Percentiles rank a stretch among this genome's conserved stretches.
These are phyloP conservation scores for Apophysomyces ossiformis DNA, from an alignment of 371 early-diverging fungal species.

Conservation along the genomic window DNA sequence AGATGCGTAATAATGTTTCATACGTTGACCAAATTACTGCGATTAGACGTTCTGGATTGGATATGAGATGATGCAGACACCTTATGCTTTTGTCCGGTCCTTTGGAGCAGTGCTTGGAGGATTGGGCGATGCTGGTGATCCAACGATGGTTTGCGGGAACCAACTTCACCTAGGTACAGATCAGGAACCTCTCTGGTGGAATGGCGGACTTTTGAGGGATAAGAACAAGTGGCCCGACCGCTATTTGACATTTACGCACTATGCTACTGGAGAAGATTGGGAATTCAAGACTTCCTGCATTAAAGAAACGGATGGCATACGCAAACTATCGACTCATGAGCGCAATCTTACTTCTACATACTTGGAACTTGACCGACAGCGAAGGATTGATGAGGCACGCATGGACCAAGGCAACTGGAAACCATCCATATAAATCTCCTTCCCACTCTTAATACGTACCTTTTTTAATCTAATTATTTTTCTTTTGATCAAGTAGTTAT, in stretches of 20 bases:
- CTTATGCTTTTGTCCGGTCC: slow-evolving; percentile 37
- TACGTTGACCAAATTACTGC: no score
- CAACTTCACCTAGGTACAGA: slow-evolving; percentile 38
- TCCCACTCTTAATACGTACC: no score
- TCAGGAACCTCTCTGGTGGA: slow-evolving; percentile 55
- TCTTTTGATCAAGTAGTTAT: no score
- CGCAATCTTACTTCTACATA: slow-evolving; percentile 11
- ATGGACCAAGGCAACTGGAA: neutral
- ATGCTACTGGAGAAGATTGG: slow-evolving; percentile 32
- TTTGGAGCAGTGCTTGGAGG: slow-evolving; percentile 42
- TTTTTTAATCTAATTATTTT: no score
- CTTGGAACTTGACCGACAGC: neutral
- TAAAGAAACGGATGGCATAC: slow-evolving; percentile 27
- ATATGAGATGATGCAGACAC: slow-evolving; percentile 44
- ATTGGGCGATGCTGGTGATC: slow-evolving; percentile 12
- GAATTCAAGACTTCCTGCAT: slow-evolving; percentile 33
- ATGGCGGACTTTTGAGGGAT: slow-evolving; percentile 53
- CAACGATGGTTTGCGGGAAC: slow-evolving; percentile 12
- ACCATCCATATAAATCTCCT: no score
- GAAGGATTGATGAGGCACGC: neutral
- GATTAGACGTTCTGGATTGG: slow-evolving; percentile 41
- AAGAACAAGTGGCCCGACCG: slow-evolving; percentile 45
- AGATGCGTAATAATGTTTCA: no score
- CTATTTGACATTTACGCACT: slow-evolving; percentile 42
- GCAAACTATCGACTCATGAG: slow-evolving; percentile 13